Conservation (phyloP, 306 rosid genomes). For the Sicyos edulis region DNA sequence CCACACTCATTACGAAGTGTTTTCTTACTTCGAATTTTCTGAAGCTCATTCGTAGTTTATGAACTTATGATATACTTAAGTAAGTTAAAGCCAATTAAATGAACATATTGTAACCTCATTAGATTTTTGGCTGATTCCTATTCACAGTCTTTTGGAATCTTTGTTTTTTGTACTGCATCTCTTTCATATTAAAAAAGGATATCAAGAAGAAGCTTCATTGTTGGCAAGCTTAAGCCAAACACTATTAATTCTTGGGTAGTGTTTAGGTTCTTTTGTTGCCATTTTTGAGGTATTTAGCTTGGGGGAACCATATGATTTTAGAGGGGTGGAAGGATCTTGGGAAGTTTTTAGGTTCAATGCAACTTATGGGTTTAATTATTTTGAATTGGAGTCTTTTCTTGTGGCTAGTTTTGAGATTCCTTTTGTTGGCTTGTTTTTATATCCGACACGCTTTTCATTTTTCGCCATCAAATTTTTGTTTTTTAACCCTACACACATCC, state of each 20-base stretch:
- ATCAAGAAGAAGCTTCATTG: background rate
- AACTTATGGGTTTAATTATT: background rate
- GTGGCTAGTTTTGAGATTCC: background rate
- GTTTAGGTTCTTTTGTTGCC: too few species aligned
- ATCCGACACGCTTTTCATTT: background rate
- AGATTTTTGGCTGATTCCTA: background rate
- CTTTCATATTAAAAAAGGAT: background rate
- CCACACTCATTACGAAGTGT: background rate
- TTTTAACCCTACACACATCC: background rate
- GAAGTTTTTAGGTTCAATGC: background rate
- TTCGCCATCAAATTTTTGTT: too few species aligned
- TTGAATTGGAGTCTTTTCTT: background rate
- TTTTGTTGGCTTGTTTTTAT: background rate
- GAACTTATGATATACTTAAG: too few species aligned
- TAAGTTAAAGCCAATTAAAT: background rate
- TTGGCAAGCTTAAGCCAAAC: background rate
- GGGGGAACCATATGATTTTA: background rate
- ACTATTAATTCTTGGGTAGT: background rate
- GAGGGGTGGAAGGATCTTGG: background rate
- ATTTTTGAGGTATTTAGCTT: background rate
- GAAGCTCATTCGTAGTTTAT: background rate
- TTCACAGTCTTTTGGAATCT: background rate
- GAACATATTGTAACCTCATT: background rate
- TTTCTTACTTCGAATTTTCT: background rate
- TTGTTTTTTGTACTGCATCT: background rate